A percentile compares a stretch with the other conserved stretches of the same genome.
phyloP scores from a whole-genome alignment of 2,329 filamentous ascomycete genomes.

The Beauveria medogensis region DNA sequence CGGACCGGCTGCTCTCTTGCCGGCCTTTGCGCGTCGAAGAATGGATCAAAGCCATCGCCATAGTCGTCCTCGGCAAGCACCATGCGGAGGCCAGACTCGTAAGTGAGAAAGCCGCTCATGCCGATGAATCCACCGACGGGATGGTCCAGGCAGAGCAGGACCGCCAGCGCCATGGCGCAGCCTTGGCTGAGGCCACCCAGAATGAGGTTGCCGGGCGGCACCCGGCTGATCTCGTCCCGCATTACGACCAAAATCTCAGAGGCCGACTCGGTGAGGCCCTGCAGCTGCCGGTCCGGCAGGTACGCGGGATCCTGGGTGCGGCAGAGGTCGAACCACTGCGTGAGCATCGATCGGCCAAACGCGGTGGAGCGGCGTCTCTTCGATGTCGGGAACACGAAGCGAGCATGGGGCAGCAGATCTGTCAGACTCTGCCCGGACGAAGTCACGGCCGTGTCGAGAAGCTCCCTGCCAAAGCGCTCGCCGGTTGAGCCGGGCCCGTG shows the following conservation, averaged over 20 bases:
- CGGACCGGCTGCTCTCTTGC: constrained; percentile 14
- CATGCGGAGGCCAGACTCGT: constrained; percentile 26
- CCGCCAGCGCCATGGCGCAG: constrained; percentile 36
- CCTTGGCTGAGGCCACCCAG: constrained; percentile 47
- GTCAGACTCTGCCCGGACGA: constrained; percentile 24
- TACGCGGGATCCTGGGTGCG: constrained; percentile 30
- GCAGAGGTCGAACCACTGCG: constrained; percentile 45
- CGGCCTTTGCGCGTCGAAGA: constrained; percentile 15
- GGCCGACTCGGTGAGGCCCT: constrained; percentile 35
- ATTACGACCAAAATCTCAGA: constrained; percentile 27
- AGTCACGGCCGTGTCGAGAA: constrained; percentile 21
- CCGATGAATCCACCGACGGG: constrained; percentile 35
- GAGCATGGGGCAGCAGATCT: constrained; percentile 26
- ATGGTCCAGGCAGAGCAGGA: constrained; percentile 31
- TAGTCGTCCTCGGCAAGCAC: constrained; percentile 14
- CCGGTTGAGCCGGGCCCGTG: constrained; percentile 26
- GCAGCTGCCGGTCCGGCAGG: constrained; percentile 33
- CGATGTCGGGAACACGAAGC: constrained; percentile 45
- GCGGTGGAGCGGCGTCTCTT: constrained; percentile 33
- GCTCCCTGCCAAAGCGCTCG: constrained; percentile 24
- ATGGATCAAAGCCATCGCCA: constrained; percentile 17
- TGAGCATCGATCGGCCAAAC: constrained; percentile 34
- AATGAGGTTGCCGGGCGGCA: constrained; percentile 31
- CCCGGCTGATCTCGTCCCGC: constrained; percentile 22
- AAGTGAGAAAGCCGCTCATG: constrained; percentile 40